Percentiles rank a stretch among this genome's conserved stretches.
Conservation (phyloP, 2,329 filamentous ascomycete species). For the Xylaria sp. region DNA sequence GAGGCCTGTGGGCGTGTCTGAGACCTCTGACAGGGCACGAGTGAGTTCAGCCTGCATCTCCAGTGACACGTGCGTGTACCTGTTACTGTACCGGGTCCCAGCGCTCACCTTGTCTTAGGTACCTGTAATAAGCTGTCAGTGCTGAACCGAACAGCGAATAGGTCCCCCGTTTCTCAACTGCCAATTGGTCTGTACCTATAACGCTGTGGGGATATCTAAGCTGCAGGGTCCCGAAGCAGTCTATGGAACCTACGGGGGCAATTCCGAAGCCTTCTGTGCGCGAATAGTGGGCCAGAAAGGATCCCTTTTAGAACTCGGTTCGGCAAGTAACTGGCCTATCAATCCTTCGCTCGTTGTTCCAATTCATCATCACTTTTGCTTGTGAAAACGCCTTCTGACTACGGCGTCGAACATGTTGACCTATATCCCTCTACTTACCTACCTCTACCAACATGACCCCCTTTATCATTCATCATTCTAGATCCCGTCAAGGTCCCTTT, state of each 20-base stretch:
- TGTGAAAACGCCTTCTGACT: conserved; percentile 32
- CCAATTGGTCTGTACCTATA: conserved; percentile 2
- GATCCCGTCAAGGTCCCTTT: too few relatives aligned
- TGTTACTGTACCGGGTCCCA: conserved; percentile 17
- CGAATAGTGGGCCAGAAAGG: background rate
- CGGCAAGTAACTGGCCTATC: conserved; percentile 31
- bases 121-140: conserved; percentile 1
- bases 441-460: background rate
- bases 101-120: conserved; percentile 12
- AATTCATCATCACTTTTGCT: conserved; percentile 23
- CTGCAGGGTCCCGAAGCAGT: conserved; percentile 37
- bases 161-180: conserved; percentile 1
- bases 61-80: conserved; percentile 33
- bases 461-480: background rate
- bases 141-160: conserved; percentile 5
- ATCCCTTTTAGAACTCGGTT: conserved; percentile 22
- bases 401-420: background rate
- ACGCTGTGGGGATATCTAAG: conserved; percentile 1
- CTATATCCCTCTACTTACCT: background rate
- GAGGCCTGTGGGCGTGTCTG: conserved; percentile 9
- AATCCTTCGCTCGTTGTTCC: background rate
- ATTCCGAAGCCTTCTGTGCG: conserved; percentile 23
- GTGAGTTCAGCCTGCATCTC: conserved; percentile 31
- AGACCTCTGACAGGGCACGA: conserved; percentile 19
- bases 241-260: conserved; percentile 16